Evolutionary conservation across 2,329 filamentous ascomycete species (phyloP).

Genomic region (Colletotrichum brevisporum): DNA sequence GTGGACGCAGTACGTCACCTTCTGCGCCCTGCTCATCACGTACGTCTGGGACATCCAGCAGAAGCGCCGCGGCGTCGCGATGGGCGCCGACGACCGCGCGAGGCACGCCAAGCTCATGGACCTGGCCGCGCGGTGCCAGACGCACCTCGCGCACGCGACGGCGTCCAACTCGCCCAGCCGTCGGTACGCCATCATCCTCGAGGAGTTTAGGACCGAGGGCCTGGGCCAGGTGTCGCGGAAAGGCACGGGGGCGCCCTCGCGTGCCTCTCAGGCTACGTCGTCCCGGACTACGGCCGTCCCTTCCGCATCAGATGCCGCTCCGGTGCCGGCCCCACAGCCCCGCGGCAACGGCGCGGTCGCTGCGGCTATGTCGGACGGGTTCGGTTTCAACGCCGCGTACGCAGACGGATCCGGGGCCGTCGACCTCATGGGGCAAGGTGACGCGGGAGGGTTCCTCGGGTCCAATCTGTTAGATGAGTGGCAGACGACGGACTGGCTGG

Average conservation of each 20-base stretch:
- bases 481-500: constrained; percentile 50
- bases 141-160: constrained; percentile 51
- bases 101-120: constrained; percentile 49
- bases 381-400: constrained; percentile 22
- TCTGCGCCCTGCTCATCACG: constrained; percentile 67
- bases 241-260: neutral
- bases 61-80: constrained; percentile 38
- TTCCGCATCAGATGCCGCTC: neutral
- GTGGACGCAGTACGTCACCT: constrained; percentile 68
- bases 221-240: constrained; percentile 37
- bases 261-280: neutral
- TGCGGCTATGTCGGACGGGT: constrained; percentile 3
- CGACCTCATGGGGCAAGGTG: constrained; percentile 21
- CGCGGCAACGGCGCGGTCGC: neutral
- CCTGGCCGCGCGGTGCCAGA: constrained; percentile 56
- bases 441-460: constrained; percentile 14
- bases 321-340: neutral
- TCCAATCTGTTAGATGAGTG: constrained; percentile 44
- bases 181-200: constrained; percentile 43
- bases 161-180: constrained; percentile 43
- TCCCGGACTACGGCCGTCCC: neutral
- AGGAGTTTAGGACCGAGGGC: constrained; percentile 42
- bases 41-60: constrained; percentile 64
- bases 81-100: neutral
- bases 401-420: constrained; percentile 11